Percentiles rank a stretch among this genome's conserved stretches.
These are phyloP conservation scores for Thelonectria rubi DNA, from an alignment of 2,329 filamentous ascomycete genomes.

Conservation along the genomic window DNA sequence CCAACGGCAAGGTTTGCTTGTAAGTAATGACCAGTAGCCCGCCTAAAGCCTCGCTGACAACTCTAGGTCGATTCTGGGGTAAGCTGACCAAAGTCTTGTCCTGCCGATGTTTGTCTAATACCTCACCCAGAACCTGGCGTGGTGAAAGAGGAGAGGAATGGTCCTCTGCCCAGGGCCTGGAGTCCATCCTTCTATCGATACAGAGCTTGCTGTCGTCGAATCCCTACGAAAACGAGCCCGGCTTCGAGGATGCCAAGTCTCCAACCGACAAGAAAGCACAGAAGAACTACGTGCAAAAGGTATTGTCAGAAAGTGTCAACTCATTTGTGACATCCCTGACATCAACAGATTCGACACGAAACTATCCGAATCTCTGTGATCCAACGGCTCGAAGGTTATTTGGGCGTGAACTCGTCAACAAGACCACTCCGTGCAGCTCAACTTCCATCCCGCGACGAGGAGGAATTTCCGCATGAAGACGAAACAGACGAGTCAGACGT, in stretches of 20 bases:
- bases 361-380: slow-evolving; percentile 87
- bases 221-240: slow-evolving; percentile 95
- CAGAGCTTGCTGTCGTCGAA: slow-evolving; percentile 95
- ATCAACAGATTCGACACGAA: slow-evolving; percentile 83
- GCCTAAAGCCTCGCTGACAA: slow-evolving; percentile 26
- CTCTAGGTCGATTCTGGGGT: slow-evolving; percentile 88
- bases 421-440: neutral
- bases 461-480: slow-evolving; percentile 54
- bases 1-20: slow-evolving; percentile 90
- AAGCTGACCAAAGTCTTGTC: slow-evolving; percentile 41
- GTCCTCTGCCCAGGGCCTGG: slow-evolving; percentile 94
- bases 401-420: slow-evolving; percentile 65
- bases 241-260: slow-evolving; percentile 80
- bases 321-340: slow-evolving; percentile 21
- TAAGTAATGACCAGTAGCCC: slow-evolving; percentile 57
- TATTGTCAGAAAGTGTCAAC: slow-evolving; percentile 44
- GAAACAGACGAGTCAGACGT: slow-evolving; percentile 63
- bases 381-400: slow-evolving; percentile 81
- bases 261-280: slow-evolving; percentile 77
- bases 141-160: slow-evolving; percentile 92
- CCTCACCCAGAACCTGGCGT: slow-evolving; percentile 82
- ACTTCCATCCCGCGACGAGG: slow-evolving; percentile 37
- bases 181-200: slow-evolving; percentile 93
- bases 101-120: slow-evolving; percentile 25
- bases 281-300: slow-evolving; percentile 81